phyloP scores from a whole-genome alignment of 495 filamentous ascomycete genomes.

The Annulohypoxylon bovei region DNA sequence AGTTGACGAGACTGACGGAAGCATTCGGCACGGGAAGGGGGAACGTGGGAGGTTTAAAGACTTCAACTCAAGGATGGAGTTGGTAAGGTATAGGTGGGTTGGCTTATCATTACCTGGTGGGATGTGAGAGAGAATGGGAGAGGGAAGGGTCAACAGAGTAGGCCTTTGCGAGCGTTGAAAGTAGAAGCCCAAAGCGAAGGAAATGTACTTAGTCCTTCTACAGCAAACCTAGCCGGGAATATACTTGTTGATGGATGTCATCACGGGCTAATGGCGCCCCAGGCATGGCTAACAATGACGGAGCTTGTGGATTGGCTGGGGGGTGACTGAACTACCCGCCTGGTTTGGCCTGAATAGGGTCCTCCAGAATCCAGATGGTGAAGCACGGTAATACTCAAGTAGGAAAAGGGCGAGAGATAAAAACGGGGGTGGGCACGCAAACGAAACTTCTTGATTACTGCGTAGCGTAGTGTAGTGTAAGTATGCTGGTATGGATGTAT shows the following conservation, averaged over 20 bases:
- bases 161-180: conserved; percentile 20
- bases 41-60: conserved; percentile 44
- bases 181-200: conserved; percentile 41
- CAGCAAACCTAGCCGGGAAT: conserved; percentile 46
- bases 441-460: conserved; percentile 38
- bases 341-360: conserved; percentile 36
- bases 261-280: conserved; percentile 45
- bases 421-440: conserved; percentile 44
- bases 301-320: conserved; percentile 42
- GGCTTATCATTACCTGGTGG: conserved; percentile 43
- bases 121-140: conserved; percentile 24
- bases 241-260: conserved; percentile 45
- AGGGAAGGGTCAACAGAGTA: conserved; percentile 4
- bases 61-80: conserved; percentile 25
- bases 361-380: conserved; percentile 37
- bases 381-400: conserved; percentile 45
- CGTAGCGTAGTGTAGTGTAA: conserved; percentile 2
- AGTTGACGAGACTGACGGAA: conserved; percentile 27
- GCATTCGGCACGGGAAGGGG: conserved; percentile 35
- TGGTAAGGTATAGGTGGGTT: conserved; percentile 30
- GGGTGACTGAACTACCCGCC: conserved; percentile 30
- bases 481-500: neutral
- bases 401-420: conserved; percentile 47
- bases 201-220: conserved; percentile 43
- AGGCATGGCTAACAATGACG: conserved; percentile 43